Evolutionary conservation across 139 green algal species (phyloP), one percentile per base, ranked within the genome.

Genomic region (Diplosphaera chodatii): DNA sequence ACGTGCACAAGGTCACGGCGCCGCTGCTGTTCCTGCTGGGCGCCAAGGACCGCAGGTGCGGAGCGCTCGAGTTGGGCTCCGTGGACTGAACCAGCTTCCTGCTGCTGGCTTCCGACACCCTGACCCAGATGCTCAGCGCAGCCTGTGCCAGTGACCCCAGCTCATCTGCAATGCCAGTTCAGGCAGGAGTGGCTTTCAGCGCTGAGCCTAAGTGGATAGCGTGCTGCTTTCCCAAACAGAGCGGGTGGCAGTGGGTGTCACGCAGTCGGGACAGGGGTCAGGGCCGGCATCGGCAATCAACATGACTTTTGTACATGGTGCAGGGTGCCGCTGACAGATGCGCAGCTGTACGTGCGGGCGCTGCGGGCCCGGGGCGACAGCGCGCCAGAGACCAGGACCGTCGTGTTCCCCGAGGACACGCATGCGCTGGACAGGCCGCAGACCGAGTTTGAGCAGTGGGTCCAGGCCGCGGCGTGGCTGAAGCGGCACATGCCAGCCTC

Each of bases 11-110:
- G 23, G 84, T 90, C 6, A 85, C 75, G 27, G 84, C 88, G 1
- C 94, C 94, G 4, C 74, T 95, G 71, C 75, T 94, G 16, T 89
- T 97, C 56, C 83, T 98, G 82, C 77, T 98, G 69, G 94, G 94
- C 0, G 84, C 79, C 31, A 84, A 88, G 72, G 93, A 97, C 73
- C 70, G 80, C 21, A 73, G 87, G 41, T 72, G 28, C 41, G 34
- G 37, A 20, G 37, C 37, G n/a, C n/a, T n/a, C n/a, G n/a, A n/a
- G n/a, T n/a, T n/a, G n/a, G n/a, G n/a, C n/a, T n/a, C n/a, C n/a
- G n/a, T n/a, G n/a, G n/a, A n/a, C n/a, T n/a, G n/a, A n/a, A n/a
- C n/a, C n/a, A n/a, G n/a, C n/a, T n/a, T n/a, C n/a, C n/a, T n/a
- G n/a, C n/a, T n/a, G n/a, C n/a, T n/a, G n/a, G n/a, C n/a, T n/a